A percentile compares a stretch with the other conserved stretches of the same genome.
These are phyloP conservation scores for Penicillium bialowiezense DNA, from an alignment of 495 filamentous ascomycete genomes.

Conservation along the genomic window DNA sequence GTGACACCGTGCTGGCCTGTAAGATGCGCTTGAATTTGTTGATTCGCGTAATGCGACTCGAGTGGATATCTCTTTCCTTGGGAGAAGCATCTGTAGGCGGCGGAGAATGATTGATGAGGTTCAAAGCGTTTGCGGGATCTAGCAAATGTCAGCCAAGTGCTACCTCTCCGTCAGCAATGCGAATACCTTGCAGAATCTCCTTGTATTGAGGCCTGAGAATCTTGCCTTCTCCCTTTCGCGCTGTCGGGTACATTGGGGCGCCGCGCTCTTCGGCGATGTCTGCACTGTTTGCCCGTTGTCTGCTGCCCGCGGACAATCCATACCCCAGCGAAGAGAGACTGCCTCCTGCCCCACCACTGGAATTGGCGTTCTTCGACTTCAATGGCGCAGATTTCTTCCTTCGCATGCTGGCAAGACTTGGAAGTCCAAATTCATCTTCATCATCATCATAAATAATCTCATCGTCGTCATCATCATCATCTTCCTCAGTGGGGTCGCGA, in stretches of 20 bases:
- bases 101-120: conserved; percentile 85
- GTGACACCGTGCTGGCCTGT: conserved; percentile 82
- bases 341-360: conserved; percentile 34
- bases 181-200: conserved; percentile 76
- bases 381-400: conserved; percentile 54
- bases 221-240: conserved; percentile 87
- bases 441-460: conserved; percentile 79
- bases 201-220: conserved; percentile 97
- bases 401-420: conserved; percentile 85
- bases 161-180: not conserved
- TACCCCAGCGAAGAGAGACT: conserved; percentile 34
- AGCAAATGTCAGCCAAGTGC: conserved; percentile 8
- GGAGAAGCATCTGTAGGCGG: conserved; percentile 69
- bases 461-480: conserved; percentile 58
- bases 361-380: conserved; percentile 43
- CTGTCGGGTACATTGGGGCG: conserved; percentile 80
- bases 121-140: conserved; percentile 94
- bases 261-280: conserved; percentile 90
- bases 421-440: conserved; percentile 91
- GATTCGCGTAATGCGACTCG: conserved; percentile 85
- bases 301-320: conserved; percentile 26
- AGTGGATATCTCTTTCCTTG: conserved; percentile 84
- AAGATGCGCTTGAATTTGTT: conserved; percentile 98
- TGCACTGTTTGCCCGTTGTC: conserved; percentile 67
- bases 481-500: conserved; percentile 50